Percentiles rank a stretch among this genome's conserved stretches.
Conservation (phyloP, 129 eudicot genomes). For the Tanacetum coccineum region DNA sequence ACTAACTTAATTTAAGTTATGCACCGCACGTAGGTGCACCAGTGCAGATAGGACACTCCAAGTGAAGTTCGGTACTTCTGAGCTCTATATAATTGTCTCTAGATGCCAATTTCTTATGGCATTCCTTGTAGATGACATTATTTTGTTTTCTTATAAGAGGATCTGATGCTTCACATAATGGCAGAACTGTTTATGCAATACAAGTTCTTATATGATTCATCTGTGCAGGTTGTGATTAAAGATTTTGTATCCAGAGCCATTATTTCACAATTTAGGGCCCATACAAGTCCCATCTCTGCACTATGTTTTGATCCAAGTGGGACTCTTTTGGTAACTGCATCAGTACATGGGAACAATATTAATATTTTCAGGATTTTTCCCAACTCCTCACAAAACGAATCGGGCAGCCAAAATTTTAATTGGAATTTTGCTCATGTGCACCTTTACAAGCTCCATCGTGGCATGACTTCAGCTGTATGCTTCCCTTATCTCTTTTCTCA, state of each 20-base stretch:
- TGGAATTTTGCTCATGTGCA: conserved; percentile 90
- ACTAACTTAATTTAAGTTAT: no score
- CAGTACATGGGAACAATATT: conserved; percentile 84
- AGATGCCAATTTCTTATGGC: background rate
- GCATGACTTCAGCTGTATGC: conserved; percentile 91
- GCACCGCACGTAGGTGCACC: background rate
- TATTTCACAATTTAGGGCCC: conserved; percentile 91
- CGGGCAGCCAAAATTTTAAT: conserved; percentile 50
- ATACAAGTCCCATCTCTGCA: conserved; percentile 85
- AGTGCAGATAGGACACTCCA: background rate
- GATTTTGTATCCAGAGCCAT: conserved; percentile 68
- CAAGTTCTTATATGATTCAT: conserved; percentile 4
- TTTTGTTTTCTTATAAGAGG: background rate
- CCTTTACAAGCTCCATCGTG: conserved; percentile 95
- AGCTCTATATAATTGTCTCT: background rate
- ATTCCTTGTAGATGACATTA: conserved; percentile 2
- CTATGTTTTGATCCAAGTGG: conserved; percentile 98
- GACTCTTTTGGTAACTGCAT: conserved; percentile 92
- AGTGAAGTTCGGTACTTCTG: background rate
- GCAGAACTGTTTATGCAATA: conserved; percentile 3
- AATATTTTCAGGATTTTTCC: conserved; percentile 89
- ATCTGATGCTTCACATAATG: background rate
- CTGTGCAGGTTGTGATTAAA: conserved; percentile 71
- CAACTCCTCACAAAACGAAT: conserved; percentile 50
- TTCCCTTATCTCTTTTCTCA: conserved; percentile 9